Percentiles rank a stretch among this genome's conserved stretches.
These are phyloP conservation scores for Lactarius evosmus DNA, from an alignment of 768 basidiomycete genomes.

Conservation along the genomic window DNA sequence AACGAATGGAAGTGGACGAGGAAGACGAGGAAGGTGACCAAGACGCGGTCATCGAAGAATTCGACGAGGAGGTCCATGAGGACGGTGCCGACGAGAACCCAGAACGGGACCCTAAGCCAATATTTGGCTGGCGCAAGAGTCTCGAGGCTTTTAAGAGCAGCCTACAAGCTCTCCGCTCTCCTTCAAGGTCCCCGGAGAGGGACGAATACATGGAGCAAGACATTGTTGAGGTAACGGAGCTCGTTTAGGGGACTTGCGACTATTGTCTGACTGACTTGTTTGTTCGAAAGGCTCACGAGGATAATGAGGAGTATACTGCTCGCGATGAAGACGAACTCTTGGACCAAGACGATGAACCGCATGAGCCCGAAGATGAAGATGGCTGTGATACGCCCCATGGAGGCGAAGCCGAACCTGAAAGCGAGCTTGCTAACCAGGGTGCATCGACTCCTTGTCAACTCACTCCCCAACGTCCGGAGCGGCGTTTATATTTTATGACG, in stretches of 20 bases:
- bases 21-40: constrained; percentile 20
- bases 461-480: constrained; percentile 33
- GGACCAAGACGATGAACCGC: constrained; percentile 24
- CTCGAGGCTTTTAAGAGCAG: constrained; percentile 36
- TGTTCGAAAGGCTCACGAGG: constrained; percentile 1
- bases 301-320: constrained; percentile 25
- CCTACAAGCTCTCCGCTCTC: constrained; percentile 34
- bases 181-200: constrained; percentile 30
- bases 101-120: constrained; percentile 32
- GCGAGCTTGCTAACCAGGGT: constrained; percentile 2
- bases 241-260: background rate
- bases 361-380: constrained; percentile 25
- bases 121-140: constrained; percentile 37
- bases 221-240: constrained; percentile 10
- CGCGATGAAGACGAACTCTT: constrained; percentile 33
- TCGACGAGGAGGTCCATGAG: constrained; percentile 28
- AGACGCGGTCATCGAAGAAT: constrained; percentile 19
- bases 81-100: constrained; percentile 30
- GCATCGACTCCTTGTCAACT: constrained; percentile 22
- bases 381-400: constrained; percentile 19
- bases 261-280: background rate
- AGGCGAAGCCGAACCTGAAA: constrained; percentile 20
- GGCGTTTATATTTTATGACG: constrained; percentile 51
- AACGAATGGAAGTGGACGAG: constrained; percentile 26
- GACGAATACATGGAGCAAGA: constrained; percentile 20